These are phyloP conservation scores for Orbilia blumenaviensis DNA, from an alignment of 2,329 filamentous ascomycete species.

Conservation along the genomic window DNA sequence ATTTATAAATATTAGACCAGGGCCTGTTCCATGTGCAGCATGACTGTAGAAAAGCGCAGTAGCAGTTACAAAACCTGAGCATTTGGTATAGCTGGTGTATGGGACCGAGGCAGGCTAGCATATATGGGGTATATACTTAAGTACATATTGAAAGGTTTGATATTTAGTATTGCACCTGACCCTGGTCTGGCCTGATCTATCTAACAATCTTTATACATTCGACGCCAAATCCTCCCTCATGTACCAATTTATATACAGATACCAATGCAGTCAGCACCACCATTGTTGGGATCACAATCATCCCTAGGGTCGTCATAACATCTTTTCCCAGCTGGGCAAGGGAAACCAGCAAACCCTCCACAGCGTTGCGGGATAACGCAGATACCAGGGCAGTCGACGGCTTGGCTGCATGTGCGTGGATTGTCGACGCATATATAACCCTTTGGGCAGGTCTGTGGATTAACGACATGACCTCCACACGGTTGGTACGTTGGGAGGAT, in stretches of 20 bases:
- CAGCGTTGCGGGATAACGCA: constrained; percentile 57
- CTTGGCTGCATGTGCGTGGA: constrained; percentile 34
- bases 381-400: constrained; percentile 29
- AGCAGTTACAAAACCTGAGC: too few relatives aligned
- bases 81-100: too few relatives aligned
- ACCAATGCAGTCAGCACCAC: constrained; percentile 63
- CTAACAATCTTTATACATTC: too few relatives aligned
- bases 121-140: too few relatives aligned
- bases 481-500: constrained; percentile 11
- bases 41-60: too few relatives aligned
- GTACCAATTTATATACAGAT: constrained; percentile 59
- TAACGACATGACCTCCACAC: constrained; percentile 36
- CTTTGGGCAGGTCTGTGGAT: constrained; percentile 16
- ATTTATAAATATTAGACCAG: too few relatives aligned
- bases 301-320: constrained; percentile 64
- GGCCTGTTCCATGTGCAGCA: too few relatives aligned
- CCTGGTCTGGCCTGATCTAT: too few relatives aligned
- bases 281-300: constrained; percentile 61
- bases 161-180: too few relatives aligned
- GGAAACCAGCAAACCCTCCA: constrained; percentile 62
- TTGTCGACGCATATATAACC: constrained; percentile 39
- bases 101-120: too few relatives aligned
- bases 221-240: too few relatives aligned
- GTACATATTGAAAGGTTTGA: too few relatives aligned
- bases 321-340: constrained; percentile 59